Evolutionary conservation across 2,329 filamentous ascomycete species (phyloP).

Genomic region (Microascus cirrosus): DNA sequence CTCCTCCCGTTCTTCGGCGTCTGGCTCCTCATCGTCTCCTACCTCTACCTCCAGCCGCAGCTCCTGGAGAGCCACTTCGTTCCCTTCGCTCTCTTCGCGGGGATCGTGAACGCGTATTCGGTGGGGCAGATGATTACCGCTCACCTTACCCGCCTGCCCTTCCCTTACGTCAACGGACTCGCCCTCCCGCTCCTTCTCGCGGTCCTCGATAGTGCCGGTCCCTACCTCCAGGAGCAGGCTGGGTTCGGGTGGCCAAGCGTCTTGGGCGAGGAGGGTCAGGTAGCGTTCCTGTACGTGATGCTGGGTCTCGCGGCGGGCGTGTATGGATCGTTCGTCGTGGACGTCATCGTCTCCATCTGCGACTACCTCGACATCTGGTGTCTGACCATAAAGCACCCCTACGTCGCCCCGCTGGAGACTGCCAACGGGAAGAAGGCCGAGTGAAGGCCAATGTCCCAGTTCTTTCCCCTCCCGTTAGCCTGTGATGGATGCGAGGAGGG

Average conservation of each 20-base stretch:
- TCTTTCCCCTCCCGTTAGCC: too few species aligned
- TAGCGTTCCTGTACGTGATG: slow-evolving; percentile 83
- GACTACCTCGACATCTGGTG: slow-evolving; percentile 99
- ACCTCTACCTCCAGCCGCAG: slow-evolving; percentile 73
- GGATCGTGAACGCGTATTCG: slow-evolving; percentile 85
- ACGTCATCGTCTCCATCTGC: slow-evolving; percentile 95
- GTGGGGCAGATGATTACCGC: slow-evolving; percentile 94
- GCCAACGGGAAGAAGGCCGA: slow-evolving; percentile 21
- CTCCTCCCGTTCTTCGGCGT: slow-evolving; percentile 69
- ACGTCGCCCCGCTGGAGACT: slow-evolving; percentile 29
- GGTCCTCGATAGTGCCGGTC: slow-evolving; percentile 71
- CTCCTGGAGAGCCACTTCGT: slow-evolving; percentile 78
- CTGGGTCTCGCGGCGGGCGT: slow-evolving; percentile 76
- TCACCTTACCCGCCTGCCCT: slow-evolving; percentile 76
- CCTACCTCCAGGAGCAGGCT: slow-evolving; percentile 44
- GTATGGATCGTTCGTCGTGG: slow-evolving; percentile 95
- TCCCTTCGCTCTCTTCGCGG: slow-evolving; percentile 81
- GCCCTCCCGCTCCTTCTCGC: slow-evolving; percentile 66
- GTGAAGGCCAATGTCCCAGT: background rate
- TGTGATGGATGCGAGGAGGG: too few species aligned
- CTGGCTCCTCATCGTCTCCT: slow-evolving; percentile 67
- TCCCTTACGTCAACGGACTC: slow-evolving; percentile 86
- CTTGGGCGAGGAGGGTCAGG: slow-evolving; percentile 66
- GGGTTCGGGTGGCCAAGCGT: slow-evolving; percentile 68
- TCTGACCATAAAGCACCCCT: slow-evolving; percentile 84